Percentiles rank a stretch among this genome's conserved stretches.
phyloP scores from a whole-genome alignment of 2,329 filamentous ascomycete genomes.

The Trichophyton schoenleinii region DNA sequence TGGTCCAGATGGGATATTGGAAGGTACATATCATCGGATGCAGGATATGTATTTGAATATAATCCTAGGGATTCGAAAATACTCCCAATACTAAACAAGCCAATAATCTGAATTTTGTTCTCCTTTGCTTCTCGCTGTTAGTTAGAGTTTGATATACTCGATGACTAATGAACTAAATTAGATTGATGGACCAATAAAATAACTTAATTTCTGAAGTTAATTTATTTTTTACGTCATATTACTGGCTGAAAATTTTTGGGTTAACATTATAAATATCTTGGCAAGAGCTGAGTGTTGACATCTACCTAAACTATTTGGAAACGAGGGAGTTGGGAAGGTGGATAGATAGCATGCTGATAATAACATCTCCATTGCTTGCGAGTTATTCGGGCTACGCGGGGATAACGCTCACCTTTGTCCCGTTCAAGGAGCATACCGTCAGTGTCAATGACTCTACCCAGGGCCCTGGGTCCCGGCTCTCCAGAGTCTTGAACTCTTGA shows the following conservation, averaged over 20 bases:
- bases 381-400: not conserved
- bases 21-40: not conserved
- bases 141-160: no score
- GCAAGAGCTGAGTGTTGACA: no score
- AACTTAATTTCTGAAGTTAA: no score
- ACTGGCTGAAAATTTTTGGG: no score
- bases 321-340: no score
- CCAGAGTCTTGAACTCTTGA: constrained; percentile 28
- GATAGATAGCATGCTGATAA: no score
- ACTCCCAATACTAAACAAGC: not conserved
- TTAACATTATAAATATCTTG: no score
- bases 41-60: not conserved
- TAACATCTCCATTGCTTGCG: not conserved
- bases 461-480: constrained; percentile 40
- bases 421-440: not conserved
- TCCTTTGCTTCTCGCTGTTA: no score
- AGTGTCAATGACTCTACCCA: constrained; percentile 32
- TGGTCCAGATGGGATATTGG: not conserved
- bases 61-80: not conserved
- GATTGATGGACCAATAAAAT: no score
- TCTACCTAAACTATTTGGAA: no score
- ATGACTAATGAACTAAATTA: no score
- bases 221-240: no score
- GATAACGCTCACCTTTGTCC: not conserved
- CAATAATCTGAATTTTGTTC: not conserved